Base-by-base conservation (phyloP, 2,329 filamentous ascomycete species). In the Chlorencoelia australis region DNA sequence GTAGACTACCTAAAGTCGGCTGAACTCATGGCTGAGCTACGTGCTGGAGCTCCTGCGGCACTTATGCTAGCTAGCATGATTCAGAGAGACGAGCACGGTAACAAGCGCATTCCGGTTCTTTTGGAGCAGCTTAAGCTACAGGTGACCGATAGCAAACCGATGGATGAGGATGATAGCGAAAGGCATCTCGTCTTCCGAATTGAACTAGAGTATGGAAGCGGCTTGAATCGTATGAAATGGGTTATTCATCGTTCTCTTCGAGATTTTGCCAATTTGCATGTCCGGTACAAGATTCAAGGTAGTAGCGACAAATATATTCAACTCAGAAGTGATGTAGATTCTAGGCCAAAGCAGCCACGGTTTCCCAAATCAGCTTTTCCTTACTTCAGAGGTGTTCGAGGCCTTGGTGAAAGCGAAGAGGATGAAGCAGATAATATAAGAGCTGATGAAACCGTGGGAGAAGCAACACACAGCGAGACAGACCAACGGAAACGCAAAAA, bases 51-150 rank as follows among this genome's bases (percentile, higher is more conserved):
- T 1, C 91, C 91, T 3, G 91, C 91, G 16, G 91, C 89, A 14
- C 67, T 98, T 40, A 94, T 98, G 60, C 66, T 98, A 35, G 91
- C 91, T 6, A 95, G 88, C 55, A 95, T 96, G 84, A 91, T 96
- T 51, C 91, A 96, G 62, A 75, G 91, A 39, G 91, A 98, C 51
- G 91, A 98, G 60, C 85, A 95, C 51, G 87, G 89, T 32, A 91
- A 94, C 60, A 91, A 85, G 62, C 79, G 88, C 41, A 94, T 98
- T 39, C 91, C 91, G 0, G 87, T 98, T 35, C 73, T 98, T 3
- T 71, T 98, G 5, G 91, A 98, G 59, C 91, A 98, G 63, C 70
- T 98, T 41, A 94, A 94, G 58, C 71, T 98, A 41, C 77, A 73
- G 39, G 82, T 98, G 41, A 81, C 78, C 7, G 85, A 95, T 52